Evolutionary conservation across 768 basidiomycete genomes (phyloP), one percentile per base, ranked within the genome.

Genomic region (Leccinellum luteum): DNA sequence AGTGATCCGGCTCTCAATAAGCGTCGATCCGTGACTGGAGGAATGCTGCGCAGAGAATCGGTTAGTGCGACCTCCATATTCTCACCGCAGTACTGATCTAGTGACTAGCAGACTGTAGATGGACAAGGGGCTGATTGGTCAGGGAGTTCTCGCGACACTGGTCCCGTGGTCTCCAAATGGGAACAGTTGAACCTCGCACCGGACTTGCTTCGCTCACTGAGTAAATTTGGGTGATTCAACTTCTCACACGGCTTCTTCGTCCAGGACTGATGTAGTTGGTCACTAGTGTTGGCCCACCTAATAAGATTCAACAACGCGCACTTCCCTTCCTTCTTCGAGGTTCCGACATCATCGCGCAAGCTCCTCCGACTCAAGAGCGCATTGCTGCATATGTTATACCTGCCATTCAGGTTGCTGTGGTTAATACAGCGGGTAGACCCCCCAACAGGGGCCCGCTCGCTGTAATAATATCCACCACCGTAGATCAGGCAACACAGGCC

Each of bases 221-320:
- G 81, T 60, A 96, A 95, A 74, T 98, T 97, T 69, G 96, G 95
- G 94, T 96, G 63, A 77, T 87, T 76, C 34, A 10, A 35, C 58
- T 47, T 56, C 54, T 48, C 32, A 45, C 44, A 17, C 48, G 34
- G 32, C 58, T 30, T 41, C 52, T 41, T 59, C 56, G 23, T 53
- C 50, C 57, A 19, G 23, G 35, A 48, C 64, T 72, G 51, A 70
- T 48, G 28, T 28, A 56, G 15, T 48, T 43, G 28, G 45, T n/a
- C 47, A 6, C 25, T 66, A 95, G 94, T 43, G 88, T 98, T 60
- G 95, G 96, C 1, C 97, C 97, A 2, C 97, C 97, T 6, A 98
- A 98, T 74, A 99, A 99, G 79, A 97, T 99, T 63, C 97, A 98
- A 74, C 94, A 96, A 69, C 85, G 96, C 49, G 95, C 97, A 47